phyloP scores from a whole-genome alignment of 192 early-diverging fungal genomes.

The Coemansia sp. region DNA sequence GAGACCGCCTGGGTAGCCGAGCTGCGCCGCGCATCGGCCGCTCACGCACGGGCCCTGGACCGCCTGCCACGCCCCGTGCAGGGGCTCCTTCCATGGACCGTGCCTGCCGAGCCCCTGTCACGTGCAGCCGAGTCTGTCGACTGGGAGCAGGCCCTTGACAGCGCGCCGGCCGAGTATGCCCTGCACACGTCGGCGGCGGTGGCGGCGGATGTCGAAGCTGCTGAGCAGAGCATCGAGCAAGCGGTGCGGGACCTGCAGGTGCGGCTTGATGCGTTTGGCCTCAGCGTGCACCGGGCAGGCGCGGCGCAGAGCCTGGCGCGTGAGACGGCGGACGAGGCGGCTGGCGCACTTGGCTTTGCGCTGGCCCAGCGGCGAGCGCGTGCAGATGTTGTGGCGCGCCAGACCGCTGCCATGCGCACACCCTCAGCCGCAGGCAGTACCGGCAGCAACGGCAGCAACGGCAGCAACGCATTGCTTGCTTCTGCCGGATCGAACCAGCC shows the following conservation, averaged over 20 bases:
- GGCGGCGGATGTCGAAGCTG: not conserved
- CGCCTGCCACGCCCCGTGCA: conserved; percentile 29
- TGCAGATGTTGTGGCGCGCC: conserved; percentile 14
- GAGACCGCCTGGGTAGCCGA: conserved; percentile 35
- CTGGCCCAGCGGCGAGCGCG: conserved; percentile 26
- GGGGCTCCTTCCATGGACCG: conserved; percentile 1
- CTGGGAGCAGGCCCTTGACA: not conserved
- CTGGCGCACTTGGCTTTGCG: conserved; percentile 18
- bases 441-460: not conserved
- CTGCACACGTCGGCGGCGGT: conserved; percentile 2
- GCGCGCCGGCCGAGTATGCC: not conserved
- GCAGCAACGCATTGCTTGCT: no score
- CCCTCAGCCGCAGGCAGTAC: not conserved
- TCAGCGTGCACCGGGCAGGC: conserved; percentile 30
- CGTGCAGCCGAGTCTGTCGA: conserved; percentile 15
- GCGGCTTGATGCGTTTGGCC: conserved; percentile 35
- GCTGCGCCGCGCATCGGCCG: conserved; percentile 30
- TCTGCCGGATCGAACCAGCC: no score
- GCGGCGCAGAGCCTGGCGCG: conserved; percentile 13
- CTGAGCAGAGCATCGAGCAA: conserved; percentile 22
- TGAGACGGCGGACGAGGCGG: not conserved
- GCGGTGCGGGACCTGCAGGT: conserved; percentile 31
- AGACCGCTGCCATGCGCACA: not conserved
- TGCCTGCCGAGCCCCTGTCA: conserved; percentile 1
- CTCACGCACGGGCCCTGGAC: conserved; percentile 28